Evolutionary conservation across 2,329 filamentous ascomycete species (phyloP).

Genomic region (Lasiodiplodia gonubiensis): DNA sequence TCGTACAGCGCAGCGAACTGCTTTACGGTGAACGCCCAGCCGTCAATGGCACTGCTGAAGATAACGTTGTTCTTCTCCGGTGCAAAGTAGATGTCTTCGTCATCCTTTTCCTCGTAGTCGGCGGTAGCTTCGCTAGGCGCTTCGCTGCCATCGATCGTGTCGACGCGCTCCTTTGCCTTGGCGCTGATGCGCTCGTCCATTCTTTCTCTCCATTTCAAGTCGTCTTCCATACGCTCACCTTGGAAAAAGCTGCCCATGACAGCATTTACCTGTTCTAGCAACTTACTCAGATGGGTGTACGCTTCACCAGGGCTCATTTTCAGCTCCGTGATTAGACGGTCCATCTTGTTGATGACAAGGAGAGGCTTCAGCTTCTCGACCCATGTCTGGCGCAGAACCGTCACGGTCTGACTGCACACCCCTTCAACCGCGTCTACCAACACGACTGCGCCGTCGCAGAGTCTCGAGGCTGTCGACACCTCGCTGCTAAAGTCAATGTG

Average conservation of each 20-base stretch:
- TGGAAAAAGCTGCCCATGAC: constrained; percentile 98
- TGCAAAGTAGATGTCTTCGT: constrained; percentile 97
- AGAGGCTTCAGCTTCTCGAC: constrained; percentile 93
- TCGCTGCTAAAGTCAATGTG: constrained; percentile 99
- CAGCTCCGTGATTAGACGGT: constrained; percentile 89
- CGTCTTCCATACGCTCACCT: constrained; percentile 97
- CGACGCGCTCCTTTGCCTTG: constrained; percentile 60
- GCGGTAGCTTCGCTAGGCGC: constrained; percentile 54
- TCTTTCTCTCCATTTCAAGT: constrained; percentile 91
- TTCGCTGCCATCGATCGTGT: constrained; percentile 54
- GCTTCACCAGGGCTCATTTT: constrained; percentile 92
- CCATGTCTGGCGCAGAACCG: constrained; percentile 93
- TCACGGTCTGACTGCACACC: constrained; percentile 98
- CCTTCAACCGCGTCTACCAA: constrained; percentile 96
- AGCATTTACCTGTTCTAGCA: constrained; percentile 95
- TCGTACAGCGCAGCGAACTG: constrained; percentile 95
- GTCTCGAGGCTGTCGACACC: constrained; percentile 90
- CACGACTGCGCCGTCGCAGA: constrained; percentile 94
- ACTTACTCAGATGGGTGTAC: constrained; percentile 83
- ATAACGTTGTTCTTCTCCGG: constrained; percentile 99
- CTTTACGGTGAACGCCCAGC: constrained; percentile 97
- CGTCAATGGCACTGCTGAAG: constrained; percentile 95
- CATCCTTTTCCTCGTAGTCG: constrained; percentile 86
- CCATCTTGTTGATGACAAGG: constrained; percentile 98
- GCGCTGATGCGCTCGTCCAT: constrained; percentile 86